Evolutionary conservation across 108 stramenopile species (phyloP).

Genomic region (Cyclostephanos tholiformis): DNA sequence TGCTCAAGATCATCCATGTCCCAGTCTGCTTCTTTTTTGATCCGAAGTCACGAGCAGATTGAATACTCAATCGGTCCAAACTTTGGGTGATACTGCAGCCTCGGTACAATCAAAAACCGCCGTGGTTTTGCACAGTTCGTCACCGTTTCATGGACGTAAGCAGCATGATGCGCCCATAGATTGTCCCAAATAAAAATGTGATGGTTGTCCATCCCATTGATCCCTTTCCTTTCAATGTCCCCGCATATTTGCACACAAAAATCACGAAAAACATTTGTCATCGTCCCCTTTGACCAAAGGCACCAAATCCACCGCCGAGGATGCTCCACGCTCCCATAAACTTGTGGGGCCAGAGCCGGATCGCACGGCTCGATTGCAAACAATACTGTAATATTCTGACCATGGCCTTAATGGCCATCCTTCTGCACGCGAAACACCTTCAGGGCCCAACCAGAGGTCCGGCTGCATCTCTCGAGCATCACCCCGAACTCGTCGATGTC

Average conservation of each 20-base stretch:
- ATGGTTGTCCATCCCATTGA: not conserved
- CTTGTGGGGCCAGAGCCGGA: not conserved
- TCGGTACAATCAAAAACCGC: not conserved
- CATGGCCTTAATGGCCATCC: constrained; percentile 15
- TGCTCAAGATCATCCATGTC: no score
- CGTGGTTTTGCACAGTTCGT: not conserved
- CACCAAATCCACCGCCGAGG: constrained; percentile 10
- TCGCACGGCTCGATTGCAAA: no score
- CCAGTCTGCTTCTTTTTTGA: no score
- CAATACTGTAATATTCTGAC: not conserved
- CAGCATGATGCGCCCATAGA: not conserved
- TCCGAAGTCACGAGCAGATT: not conserved
- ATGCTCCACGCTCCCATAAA: constrained; percentile 1
- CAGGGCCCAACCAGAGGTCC: not conserved
- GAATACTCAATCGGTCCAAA: constrained; percentile 2
- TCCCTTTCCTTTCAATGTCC: constrained; percentile 6
- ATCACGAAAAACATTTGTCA: constrained; percentile 2
- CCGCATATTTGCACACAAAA: not conserved
- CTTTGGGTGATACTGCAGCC: no score
- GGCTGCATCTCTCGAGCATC: constrained; percentile 13
- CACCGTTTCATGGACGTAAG: constrained; percentile 1
- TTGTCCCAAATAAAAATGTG: constrained; percentile 15
- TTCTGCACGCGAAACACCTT: no score
- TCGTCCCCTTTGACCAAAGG: not conserved
- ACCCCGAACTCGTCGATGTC: constrained; percentile 31